A percentile compares a stretch with the other conserved stretches of the same genome.
Evolutionary conservation across 768 basidiomycete species (phyloP).

Genomic region (Hygrophoropsis aurantiaca): DNA sequence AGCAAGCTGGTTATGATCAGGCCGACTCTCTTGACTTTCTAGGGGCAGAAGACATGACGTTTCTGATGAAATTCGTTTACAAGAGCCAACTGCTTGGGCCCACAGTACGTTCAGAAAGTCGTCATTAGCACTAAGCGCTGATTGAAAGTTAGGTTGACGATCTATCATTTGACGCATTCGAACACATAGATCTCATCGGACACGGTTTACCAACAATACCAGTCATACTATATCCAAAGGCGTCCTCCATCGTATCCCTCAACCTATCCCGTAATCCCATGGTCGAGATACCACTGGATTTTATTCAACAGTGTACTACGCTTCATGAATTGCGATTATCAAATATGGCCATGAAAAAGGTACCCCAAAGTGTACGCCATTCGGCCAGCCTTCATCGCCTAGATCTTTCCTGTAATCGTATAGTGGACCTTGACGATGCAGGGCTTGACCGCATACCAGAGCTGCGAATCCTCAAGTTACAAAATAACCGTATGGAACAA

Average conservation of each 20-base stretch:
- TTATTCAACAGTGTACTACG: slow-evolving; percentile 82
- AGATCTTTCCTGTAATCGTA: slow-evolving; percentile 89
- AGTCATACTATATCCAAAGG: slow-evolving; percentile 79
- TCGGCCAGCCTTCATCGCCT: slow-evolving; percentile 73
- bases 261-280: slow-evolving; percentile 93
- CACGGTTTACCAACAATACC: slow-evolving; percentile 86
- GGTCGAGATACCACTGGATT: slow-evolving; percentile 95
- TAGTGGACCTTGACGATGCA: slow-evolving; percentile 85
- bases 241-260: slow-evolving; percentile 79
- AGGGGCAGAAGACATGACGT: slow-evolving; percentile 75
- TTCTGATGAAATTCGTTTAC: slow-evolving; percentile 88
- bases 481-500: slow-evolving; percentile 89
- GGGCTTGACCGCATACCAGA: slow-evolving; percentile 74
- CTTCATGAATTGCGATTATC: slow-evolving; percentile 85
- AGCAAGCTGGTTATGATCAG: slow-evolving; percentile 86
- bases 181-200: slow-evolving; percentile 78
- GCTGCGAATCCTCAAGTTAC: slow-evolving; percentile 67
- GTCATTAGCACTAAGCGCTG: neutral
- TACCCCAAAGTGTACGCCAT: slow-evolving; percentile 81
- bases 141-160: slow-evolving; percentile 67
- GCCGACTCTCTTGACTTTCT: slow-evolving; percentile 78
- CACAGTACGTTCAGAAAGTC: slow-evolving; percentile 43
- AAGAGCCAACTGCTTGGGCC: slow-evolving; percentile 72
- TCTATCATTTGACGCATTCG: slow-evolving; percentile 65
- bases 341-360: slow-evolving; percentile 92